Evolutionary conservation across 495 filamentous ascomycete genomes (phyloP).

Genomic region (Cladorrhinum samala): DNA sequence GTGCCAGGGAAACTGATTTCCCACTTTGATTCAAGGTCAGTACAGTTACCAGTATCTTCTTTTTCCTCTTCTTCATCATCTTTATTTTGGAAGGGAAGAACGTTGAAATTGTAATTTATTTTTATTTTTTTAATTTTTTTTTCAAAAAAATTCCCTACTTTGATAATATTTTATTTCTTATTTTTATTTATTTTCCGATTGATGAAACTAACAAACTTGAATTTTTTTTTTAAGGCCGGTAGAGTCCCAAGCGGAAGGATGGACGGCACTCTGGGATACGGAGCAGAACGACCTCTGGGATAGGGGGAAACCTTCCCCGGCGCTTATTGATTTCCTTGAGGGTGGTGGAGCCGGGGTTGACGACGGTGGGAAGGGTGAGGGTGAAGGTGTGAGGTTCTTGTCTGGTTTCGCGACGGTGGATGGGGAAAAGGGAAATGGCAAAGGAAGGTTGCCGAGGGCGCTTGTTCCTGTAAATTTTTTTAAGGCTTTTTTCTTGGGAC

Average conservation of each 20-base stretch:
- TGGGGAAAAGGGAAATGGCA: not conserved
- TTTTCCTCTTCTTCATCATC: too few relatives aligned
- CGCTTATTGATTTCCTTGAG: slow-evolving; percentile 38
- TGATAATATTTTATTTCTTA: too few relatives aligned
- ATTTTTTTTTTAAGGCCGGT: not conserved
- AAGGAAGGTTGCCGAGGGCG: not conserved
- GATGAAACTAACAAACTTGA: too few relatives aligned
- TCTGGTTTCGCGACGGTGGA: too few relatives aligned
- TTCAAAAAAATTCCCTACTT: too few relatives aligned
- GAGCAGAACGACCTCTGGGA: slow-evolving; percentile 37
- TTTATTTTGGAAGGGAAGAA: too few relatives aligned
- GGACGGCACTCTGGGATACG: slow-evolving; percentile 36
- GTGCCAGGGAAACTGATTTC: not conserved
- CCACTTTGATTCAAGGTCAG: not conserved
- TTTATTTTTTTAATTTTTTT: too few relatives aligned
- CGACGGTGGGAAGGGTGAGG: too few relatives aligned
- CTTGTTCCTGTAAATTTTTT: not conserved
- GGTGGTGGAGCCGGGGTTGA: too few relatives aligned
- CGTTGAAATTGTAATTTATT: too few relatives aligned
- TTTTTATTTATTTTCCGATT: too few relatives aligned
- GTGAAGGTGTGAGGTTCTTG: too few relatives aligned
- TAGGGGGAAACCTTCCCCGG: slow-evolving; percentile 37
- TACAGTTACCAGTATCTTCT: not conserved
- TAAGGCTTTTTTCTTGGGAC: not conserved
- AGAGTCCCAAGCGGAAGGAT: slow-evolving; percentile 15